A percentile compares a stretch with the other conserved stretches of the same genome.
Conservation (phyloP, 2,329 filamentous ascomycete species). For the Alternaria angustiovoidea region DNA sequence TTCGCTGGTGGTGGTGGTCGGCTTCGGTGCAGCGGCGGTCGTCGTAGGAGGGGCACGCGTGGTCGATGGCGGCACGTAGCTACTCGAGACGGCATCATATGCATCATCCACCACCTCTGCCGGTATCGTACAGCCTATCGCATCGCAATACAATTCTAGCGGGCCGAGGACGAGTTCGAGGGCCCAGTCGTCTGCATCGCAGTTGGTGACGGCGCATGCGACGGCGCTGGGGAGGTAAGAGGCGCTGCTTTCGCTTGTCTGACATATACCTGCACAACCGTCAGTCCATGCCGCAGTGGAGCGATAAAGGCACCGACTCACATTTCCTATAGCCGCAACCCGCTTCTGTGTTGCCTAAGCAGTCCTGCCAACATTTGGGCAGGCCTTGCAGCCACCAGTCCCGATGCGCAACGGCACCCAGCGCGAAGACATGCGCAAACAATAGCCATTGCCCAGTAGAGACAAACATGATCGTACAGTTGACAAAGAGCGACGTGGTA, state of each 20-base stretch:
- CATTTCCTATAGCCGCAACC: slow-evolving; percentile 32
- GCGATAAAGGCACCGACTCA: slow-evolving; percentile 8
- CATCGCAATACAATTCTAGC: slow-evolving; percentile 30
- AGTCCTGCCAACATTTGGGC: slow-evolving; percentile 32
- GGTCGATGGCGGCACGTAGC: slow-evolving; percentile 4
- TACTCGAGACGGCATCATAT: slow-evolving; percentile 24
- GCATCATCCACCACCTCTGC: slow-evolving; percentile 30
- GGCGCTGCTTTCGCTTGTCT: slow-evolving; percentile 26
- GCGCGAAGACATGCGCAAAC: slow-evolving; percentile 7
- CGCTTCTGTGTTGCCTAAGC: slow-evolving; percentile 23
- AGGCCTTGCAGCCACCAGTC: slow-evolving; percentile 31
- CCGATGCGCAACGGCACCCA: slow-evolving; percentile 10
- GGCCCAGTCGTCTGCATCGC: slow-evolving; percentile 23
- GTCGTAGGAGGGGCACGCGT: slow-evolving; percentile 10
- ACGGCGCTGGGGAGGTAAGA: slow-evolving; percentile 30
- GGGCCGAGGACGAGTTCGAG: slow-evolving; percentile 29
- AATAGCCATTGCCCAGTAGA: slow-evolving; percentile 6
- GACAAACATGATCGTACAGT: slow-evolving; percentile 7
- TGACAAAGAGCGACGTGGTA: neutral
- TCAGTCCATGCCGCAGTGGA: slow-evolving; percentile 7
- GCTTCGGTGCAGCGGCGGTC: slow-evolving; percentile 7
- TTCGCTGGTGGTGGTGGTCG: slow-evolving; percentile 10
- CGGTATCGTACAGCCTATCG: slow-evolving; percentile 26
- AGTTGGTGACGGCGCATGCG: slow-evolving; percentile 27
- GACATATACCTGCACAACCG: slow-evolving; percentile 32